These are phyloP conservation scores for Tetragonia tetragonoides DNA, from an alignment of 148 eudicot genomes.

Conservation along the genomic window DNA sequence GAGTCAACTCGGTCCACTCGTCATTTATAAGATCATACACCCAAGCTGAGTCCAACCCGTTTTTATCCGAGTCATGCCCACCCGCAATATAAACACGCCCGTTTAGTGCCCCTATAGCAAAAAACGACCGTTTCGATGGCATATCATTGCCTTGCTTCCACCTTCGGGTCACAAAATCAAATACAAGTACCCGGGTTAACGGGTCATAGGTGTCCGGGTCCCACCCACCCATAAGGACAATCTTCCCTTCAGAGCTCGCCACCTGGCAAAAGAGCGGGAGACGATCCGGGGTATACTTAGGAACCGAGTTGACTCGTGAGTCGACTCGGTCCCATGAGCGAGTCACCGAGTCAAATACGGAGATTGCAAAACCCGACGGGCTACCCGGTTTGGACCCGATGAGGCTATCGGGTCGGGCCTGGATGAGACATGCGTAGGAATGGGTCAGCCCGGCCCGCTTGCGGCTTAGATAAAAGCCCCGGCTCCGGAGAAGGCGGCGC, in stretches of 20 bases:
- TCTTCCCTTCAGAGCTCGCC: constrained; percentile 59
- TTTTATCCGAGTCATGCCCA: constrained; percentile 73
- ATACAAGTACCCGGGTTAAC: constrained; percentile 48
- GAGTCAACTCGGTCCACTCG: constrained; percentile 61
- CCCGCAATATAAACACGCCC: constrained; percentile 58
- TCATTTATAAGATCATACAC: constrained; percentile 35
- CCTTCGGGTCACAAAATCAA: constrained; percentile 49
- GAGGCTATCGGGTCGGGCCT: constrained; percentile 27
- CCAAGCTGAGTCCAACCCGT: constrained; percentile 55
- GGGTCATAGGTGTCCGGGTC: constrained; percentile 59
- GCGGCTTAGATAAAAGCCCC: constrained; percentile 44
- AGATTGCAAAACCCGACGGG: constrained; percentile 41
- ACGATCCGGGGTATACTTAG: constrained; percentile 45
- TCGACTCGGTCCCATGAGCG: constrained; percentile 54
- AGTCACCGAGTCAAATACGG: constrained; percentile 45
- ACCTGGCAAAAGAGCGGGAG: constrained; percentile 71
- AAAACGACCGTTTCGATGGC: constrained; percentile 57
- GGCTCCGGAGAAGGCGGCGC: constrained; percentile 46
- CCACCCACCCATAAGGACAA: constrained; percentile 73
- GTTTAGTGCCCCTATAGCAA: constrained; percentile 41
- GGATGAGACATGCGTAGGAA: constrained; percentile 53
- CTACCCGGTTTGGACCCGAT: constrained; percentile 24
- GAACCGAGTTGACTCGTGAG: constrained; percentile 51
- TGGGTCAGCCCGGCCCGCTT: constrained; percentile 42
- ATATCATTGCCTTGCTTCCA: constrained; percentile 56